Conservation (phyloP, 2,329 filamentous ascomycete species). For the Colletotrichum phormii region DNA sequence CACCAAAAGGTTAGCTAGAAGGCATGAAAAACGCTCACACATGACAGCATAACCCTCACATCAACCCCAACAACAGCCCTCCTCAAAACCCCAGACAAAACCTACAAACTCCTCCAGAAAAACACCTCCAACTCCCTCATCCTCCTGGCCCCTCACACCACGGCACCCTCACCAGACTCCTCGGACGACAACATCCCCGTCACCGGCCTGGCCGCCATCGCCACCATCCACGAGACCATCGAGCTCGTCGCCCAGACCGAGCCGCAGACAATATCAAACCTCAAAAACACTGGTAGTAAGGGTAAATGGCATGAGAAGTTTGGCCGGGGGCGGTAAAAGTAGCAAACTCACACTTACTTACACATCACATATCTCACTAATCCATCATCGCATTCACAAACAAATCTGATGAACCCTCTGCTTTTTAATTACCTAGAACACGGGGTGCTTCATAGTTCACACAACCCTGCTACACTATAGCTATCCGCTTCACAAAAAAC, state of each 20-base stretch:
- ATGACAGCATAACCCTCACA: conserved; percentile 58
- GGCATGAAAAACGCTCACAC: no score
- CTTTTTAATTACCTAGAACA: not conserved
- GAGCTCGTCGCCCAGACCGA: conserved; percentile 62
- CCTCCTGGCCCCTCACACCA: conserved; percentile 55
- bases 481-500: not conserved
- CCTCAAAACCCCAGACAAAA: conserved; percentile 62
- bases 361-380: not conserved
- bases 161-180: conserved; percentile 33
- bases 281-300: conserved; percentile 46
- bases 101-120: conserved; percentile 72
- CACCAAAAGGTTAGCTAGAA: no score
- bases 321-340: conserved; percentile 54
- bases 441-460: no score
- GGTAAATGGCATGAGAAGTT: conserved; percentile 73
- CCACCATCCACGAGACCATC: conserved; percentile 71
- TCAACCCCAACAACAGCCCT: conserved; percentile 62
- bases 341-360: no score
- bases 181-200: conserved; percentile 2
- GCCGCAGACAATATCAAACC: conserved; percentile 43
- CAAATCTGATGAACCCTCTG: not conserved
- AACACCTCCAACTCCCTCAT: conserved; percentile 76
- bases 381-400: not conserved
- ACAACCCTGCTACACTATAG: not conserved
- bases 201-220: conserved; percentile 58